Conservation (phyloP, 441 rosid genomes). For the Gossypium gossypioides region DNA sequence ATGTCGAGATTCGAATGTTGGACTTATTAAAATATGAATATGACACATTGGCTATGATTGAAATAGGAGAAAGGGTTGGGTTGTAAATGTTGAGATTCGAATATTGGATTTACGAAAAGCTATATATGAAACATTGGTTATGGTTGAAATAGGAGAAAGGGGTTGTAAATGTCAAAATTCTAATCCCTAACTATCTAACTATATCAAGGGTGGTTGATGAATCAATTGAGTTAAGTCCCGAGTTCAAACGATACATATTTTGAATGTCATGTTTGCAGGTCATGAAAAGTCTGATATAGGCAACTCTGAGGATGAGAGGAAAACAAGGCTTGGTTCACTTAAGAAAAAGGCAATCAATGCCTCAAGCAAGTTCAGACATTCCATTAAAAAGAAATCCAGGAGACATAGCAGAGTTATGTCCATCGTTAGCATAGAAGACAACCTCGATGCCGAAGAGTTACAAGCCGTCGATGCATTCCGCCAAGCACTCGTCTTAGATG, state of each 20-base stretch:
- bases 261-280: slow-evolving; percentile 27
- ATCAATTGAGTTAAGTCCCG: too few species aligned
- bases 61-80: too few species aligned
- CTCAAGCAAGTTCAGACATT: slow-evolving; percentile 49
- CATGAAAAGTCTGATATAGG: slow-evolving; percentile 33
- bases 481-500: slow-evolving; percentile 51
- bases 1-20: too few species aligned
- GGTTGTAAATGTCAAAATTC: too few species aligned
- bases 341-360: slow-evolving; percentile 64
- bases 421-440: slow-evolving; percentile 32
- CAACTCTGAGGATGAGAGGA: slow-evolving; percentile 48
- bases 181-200: too few species aligned
- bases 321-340: slow-evolving; percentile 46
- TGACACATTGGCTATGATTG: too few species aligned
- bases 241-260: neutral
- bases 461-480: slow-evolving; percentile 47
- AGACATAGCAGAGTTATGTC: slow-evolving; percentile 51
- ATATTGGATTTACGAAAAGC: too few species aligned
- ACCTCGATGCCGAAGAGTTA: slow-evolving; percentile 43
- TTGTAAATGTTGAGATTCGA: too few species aligned
- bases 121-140: too few species aligned
- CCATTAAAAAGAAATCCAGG: slow-evolving; percentile 41
- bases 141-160: too few species aligned
- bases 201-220: too few species aligned
- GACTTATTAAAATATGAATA: too few species aligned